Base-by-base conservation (phyloP, 1,284 basidiomycete species). In the Rhizoctonia solani region DNA sequence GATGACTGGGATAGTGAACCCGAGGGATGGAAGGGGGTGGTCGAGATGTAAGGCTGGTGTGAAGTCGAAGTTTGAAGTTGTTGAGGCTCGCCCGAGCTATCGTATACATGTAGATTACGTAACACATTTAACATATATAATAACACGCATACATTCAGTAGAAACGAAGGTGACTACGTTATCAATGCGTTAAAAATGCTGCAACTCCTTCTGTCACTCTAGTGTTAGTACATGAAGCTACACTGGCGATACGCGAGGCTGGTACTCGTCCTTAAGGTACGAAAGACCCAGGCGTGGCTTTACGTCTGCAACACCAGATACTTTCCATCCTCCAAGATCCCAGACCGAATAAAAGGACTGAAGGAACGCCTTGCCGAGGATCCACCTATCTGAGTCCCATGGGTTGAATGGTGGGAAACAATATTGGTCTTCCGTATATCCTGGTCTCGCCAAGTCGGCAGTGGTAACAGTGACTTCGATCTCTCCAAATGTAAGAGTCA, bases 1-100 rank as follows among this genome's bases (percentile, higher is more conserved):
- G 61, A 55, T 14, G 69, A 70, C 46, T 70, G 69, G 69, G 69
- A 70, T 25, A 67, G 63, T n/a, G 69, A 68, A 21, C 69, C 69
- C 1, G 69, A 70, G 23, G 69, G 69, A 23, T 70, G 69, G 69
- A 67, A 41, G 9, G 55, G 65, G 23, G 50, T 21, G 25, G 67
- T 68, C n/a, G 69, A 69, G 56, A 69, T 69, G 69, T 69, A 69
- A 53, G 9, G 16, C 37, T 39, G n/a, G n/a, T n/a, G n/a, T n/a
- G n/a, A n/a, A n/a, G n/a, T n/a, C n/a, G n/a, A n/a, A n/a, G n/a
- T n/a, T n/a, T n/a, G n/a, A n/a, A n/a, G n/a, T n/a, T n/a, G n/a
- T n/a, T n/a, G n/a, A n/a, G n/a, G n/a, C n/a, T n/a, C n/a, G n/a
- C n/a, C n/a, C n/a, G n/a, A n/a, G n/a, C n/a, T n/a, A n/a, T n/a